These are phyloP conservation scores for Galerina marginata DNA, from an alignment of 768 basidiomycete genomes.

Conservation along the genomic window DNA sequence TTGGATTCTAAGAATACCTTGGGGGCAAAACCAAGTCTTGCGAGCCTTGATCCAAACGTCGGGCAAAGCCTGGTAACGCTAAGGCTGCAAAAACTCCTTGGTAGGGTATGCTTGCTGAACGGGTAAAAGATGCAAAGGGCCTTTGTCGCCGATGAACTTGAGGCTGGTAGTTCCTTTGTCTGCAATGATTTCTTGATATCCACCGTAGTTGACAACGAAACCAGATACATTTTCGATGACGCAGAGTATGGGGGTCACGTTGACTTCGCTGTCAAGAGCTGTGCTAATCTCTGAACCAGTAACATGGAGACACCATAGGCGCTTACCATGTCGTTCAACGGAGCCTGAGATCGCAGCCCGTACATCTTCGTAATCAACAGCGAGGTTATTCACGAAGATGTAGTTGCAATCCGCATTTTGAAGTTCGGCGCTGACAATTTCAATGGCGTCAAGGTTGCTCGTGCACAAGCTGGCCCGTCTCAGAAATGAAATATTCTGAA, in stretches of 20 bases:
- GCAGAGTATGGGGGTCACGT: constrained; percentile 94
- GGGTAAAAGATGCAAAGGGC: constrained; percentile 93
- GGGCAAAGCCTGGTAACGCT: constrained; percentile 96
- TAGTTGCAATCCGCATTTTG: constrained; percentile 97
- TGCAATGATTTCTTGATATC: constrained; percentile 96
- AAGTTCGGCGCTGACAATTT: constrained; percentile 88
- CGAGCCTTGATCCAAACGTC: constrained; percentile 88
- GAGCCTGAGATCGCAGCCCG: constrained; percentile 98
- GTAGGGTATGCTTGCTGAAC: constrained; percentile 94
- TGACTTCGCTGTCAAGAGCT: constrained; percentile 90
- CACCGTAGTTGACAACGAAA: constrained; percentile 94
- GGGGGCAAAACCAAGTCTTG: constrained; percentile 65
- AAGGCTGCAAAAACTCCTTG: constrained; percentile 96
- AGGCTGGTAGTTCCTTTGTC: constrained; percentile 95
- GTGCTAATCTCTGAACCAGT: constrained; percentile 98
- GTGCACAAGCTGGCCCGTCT: constrained; percentile 97
- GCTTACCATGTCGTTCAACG: constrained; percentile 96
- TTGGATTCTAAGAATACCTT: constrained; percentile 81
- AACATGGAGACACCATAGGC: constrained; percentile 97
- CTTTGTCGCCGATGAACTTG: constrained; percentile 98
- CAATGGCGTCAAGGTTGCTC: constrained; percentile 90
- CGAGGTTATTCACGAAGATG: constrained; percentile 97
- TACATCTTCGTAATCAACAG: constrained; percentile 95
- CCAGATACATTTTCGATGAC: constrained; percentile 99
- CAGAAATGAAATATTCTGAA: constrained; percentile 97